Base-by-base conservation (phyloP, 768 basidiomycete species). In the Lentinula edodes region DNA sequence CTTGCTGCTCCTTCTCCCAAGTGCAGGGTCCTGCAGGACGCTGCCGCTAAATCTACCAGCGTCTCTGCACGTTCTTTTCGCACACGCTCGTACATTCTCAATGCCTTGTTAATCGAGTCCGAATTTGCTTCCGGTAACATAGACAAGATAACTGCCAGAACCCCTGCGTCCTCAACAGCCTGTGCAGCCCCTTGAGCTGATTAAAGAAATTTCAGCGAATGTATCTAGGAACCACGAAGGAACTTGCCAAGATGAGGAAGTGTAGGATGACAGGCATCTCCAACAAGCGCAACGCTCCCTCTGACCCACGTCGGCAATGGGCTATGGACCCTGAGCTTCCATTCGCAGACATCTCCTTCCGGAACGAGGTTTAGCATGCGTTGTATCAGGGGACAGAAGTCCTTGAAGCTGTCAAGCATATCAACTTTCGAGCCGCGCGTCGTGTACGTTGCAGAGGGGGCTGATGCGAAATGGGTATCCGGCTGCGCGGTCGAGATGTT, bases 91-190 rank as follows among this genome's bases (percentile, higher is more conserved):
- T 70, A 70, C 20, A 68, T 63, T 15, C 18, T 65, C 16, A 70
- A 58, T n/a, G 60, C 51, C 38, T 61, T 41, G 48, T 64, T 52
- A 13, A 68, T 58, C 34, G 65, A 63, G 1, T 55, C n/a, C 3
- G 20, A 12, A 6, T 28, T 36, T 2, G 35, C 57, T 20, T 63
- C 42, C 15, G 62, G 62, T n/a, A 67, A 5, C 35, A 63, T 67
- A 18, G 64, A 61, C 10, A 79, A 64, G 3, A 69, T 65, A 10
- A 72, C 67, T 0, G 71, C 74, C 12, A 78, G 63, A 1, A 74
- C 71, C 0, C 73, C 73, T 2, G 69, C 76, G 61, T 80, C 77
- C 59, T 80, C 78, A 23, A 77, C 71, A 0, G 76, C 77, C 54
- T 78, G 74, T 1, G 78, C 73, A 4, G 76, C 77, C 6, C 77